These are phyloP conservation scores for Hyaloscypha bicolor DNA, from an alignment of 495 filamentous ascomycete genomes.

Conservation along the genomic window DNA sequence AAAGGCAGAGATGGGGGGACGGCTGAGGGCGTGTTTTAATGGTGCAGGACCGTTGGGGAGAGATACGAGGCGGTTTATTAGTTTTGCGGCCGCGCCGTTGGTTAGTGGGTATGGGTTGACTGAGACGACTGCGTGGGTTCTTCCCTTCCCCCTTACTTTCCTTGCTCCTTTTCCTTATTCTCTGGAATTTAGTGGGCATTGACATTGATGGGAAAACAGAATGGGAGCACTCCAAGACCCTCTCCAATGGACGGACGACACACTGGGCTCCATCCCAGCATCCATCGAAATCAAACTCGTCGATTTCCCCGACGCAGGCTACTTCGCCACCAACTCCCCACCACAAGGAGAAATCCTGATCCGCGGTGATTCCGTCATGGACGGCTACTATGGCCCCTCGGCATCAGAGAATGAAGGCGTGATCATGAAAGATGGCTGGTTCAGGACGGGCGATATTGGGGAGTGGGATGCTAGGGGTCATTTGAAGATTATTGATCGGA, in stretches of 20 bases:
- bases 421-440: conserved; percentile 81
- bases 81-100: conserved; percentile 82
- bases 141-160: neutral
- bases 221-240: conserved; percentile 93
- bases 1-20: conserved; percentile 83
- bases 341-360: conserved; percentile 94
- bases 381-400: conserved; percentile 67
- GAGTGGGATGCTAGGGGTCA: conserved; percentile 82
- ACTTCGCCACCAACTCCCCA: conserved; percentile 78
- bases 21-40: conserved; percentile 78
- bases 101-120: conserved; percentile 90
- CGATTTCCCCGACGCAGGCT: conserved; percentile 90
- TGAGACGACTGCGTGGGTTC: conserved; percentile 72
- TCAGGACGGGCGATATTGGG: conserved; percentile 92
- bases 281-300: conserved; percentile 89
- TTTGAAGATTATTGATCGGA: conserved; percentile 87
- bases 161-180: neutral
- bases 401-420: conserved; percentile 77
- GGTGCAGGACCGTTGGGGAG: conserved; percentile 82
- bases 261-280: conserved; percentile 76
- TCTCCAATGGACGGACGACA: conserved; percentile 78
- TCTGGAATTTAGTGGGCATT: neutral
- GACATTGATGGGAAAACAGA: conserved; percentile 38
- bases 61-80: conserved; percentile 83
- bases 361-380: conserved; percentile 73